Evolutionary conservation across 345 rosid species (phyloP).

Genomic region (Schrenkiella parvula): DNA sequence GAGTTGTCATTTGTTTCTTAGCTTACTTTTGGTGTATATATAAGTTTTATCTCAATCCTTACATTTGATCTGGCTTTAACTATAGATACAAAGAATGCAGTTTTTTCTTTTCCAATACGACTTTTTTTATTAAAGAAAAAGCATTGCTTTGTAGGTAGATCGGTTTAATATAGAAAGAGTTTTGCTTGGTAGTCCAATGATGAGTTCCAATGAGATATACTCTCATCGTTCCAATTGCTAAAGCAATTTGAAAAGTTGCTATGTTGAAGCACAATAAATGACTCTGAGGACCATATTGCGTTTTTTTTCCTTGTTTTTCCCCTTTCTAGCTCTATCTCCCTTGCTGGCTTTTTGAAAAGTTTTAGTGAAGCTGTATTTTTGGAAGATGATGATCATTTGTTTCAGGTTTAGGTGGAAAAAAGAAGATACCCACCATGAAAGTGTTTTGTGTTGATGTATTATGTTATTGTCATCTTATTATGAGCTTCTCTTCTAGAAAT

Average conservation of each 20-base stretch:
- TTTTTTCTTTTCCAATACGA: not conserved
- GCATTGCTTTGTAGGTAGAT: not conserved
- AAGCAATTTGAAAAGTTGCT: conserved; percentile 21
- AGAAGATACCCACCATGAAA: not conserved
- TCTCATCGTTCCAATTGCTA: conserved; percentile 38
- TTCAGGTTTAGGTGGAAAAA: not conserved
- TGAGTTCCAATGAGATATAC: conserved; percentile 24
- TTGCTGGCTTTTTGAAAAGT: not conserved
- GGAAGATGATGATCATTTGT: not conserved
- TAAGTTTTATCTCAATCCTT: not conserved
- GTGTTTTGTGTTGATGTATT: not conserved
- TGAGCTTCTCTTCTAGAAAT: not conserved
- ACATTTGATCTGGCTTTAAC: not conserved
- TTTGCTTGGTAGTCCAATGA: conserved; percentile 18
- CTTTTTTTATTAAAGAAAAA: not conserved
- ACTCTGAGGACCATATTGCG: conserved; percentile 26
- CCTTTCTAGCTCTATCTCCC: not conserved
- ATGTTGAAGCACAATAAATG: conserved; percentile 23
- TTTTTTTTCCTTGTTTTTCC: not conserved
- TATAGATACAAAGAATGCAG: not conserved
- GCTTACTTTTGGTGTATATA: not conserved
- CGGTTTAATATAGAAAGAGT: not conserved
- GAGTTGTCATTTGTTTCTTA: not conserved
- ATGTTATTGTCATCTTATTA: not conserved
- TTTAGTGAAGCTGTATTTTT: not conserved